Evolutionary conservation across 371 early-diverging fungal genomes (phyloP), one percentile per base, ranked within the genome.

Genomic region (Zancudomyces culisetae): DNA sequence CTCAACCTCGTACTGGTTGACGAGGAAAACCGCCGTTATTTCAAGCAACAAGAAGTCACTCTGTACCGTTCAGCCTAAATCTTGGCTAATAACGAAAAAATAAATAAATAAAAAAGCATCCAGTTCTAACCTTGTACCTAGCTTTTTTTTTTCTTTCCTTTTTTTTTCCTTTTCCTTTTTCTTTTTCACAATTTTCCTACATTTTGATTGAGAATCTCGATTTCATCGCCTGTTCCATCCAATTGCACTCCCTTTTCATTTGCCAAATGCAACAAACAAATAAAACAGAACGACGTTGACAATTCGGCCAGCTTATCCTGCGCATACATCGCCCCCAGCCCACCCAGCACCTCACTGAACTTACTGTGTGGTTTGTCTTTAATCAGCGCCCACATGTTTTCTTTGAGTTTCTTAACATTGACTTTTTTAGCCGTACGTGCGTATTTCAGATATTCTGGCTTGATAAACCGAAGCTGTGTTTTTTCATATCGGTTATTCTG

Each of bases 1-100:
- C 69, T 98, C 49, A 96, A 96, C 63, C 70, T 98, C 51, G 97
- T 98, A 3, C 75, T 98, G 20, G 80, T 95, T 52, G 98, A 98
- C 62, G 95, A 95, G 61, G 98, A 98, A 64, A 93, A 91, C 69
- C 76, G 98, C 40, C 77, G 96, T 48, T 97, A 97, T 63, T 92
- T 87, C 56, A 94, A 93, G 71, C 93, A 95, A 68, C 94, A 95
- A 72, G 98, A 95, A 56, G 87, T 88, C 35, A 87, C 88, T 24
- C n/a, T n/a, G n/a, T n/a, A n/a, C n/a, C n/a, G n/a, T n/a, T n/a
- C n/a, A n/a, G n/a, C n/a, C n/a, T n/a, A n/a, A n/a, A n/a, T n/a
- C n/a, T n/a, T n/a, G n/a, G n/a, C n/a, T n/a, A n/a, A n/a, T n/a
- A n/a, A n/a, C n/a, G n/a, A n/a, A n/a, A n/a, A n/a, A n/a, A n/a